These are phyloP conservation scores for Auricularia sp. DNA, from an alignment of 768 basidiomycete genomes.

Conservation along the genomic window DNA sequence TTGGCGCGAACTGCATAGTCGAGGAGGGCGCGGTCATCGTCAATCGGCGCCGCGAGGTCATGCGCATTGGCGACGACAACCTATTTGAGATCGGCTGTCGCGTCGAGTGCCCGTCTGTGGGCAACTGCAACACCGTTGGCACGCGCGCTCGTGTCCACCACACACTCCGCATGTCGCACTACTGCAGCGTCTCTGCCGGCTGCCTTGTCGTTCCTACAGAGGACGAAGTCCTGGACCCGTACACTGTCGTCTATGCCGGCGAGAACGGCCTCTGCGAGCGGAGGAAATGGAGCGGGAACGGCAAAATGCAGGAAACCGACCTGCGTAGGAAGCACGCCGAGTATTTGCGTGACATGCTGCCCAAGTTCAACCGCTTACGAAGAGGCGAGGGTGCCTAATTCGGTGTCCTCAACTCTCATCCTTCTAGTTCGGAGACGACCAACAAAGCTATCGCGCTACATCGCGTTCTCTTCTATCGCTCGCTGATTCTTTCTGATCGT, in stretches of 20 bases:
- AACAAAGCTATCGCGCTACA: too few relatives aligned
- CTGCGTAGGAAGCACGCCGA: conserved; percentile 81
- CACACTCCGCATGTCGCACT: conserved; percentile 65
- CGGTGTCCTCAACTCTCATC: too few relatives aligned
- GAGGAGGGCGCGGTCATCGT: conserved; percentile 88
- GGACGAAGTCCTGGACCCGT: conserved; percentile 70
- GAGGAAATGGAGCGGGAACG: conserved; percentile 77
- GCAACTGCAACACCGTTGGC: conserved; percentile 77
- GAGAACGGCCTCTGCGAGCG: conserved; percentile 35
- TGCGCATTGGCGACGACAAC: conserved; percentile 91
- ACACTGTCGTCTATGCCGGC: conserved; percentile 76
- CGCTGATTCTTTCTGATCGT: too few relatives aligned
- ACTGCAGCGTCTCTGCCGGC: conserved; percentile 75
- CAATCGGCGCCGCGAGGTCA: conserved; percentile 74
- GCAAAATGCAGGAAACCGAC: conserved; percentile 74
- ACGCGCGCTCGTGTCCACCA: conserved; percentile 78
- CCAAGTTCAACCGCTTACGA: conserved; percentile 74
- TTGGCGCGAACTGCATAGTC: conserved; percentile 81
- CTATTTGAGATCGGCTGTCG: conserved; percentile 91
- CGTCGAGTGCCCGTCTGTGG: conserved; percentile 77
- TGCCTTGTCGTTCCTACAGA: conserved; percentile 72
- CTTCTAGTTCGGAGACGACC: too few relatives aligned
- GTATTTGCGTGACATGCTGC: conserved; percentile 84
- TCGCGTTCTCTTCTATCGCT: too few relatives aligned
- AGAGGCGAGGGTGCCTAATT: conserved; percentile 19